Evolutionary conservation across 83 land plant genomes (phyloP).

Genomic region (Diphasiastrum complanatum): DNA sequence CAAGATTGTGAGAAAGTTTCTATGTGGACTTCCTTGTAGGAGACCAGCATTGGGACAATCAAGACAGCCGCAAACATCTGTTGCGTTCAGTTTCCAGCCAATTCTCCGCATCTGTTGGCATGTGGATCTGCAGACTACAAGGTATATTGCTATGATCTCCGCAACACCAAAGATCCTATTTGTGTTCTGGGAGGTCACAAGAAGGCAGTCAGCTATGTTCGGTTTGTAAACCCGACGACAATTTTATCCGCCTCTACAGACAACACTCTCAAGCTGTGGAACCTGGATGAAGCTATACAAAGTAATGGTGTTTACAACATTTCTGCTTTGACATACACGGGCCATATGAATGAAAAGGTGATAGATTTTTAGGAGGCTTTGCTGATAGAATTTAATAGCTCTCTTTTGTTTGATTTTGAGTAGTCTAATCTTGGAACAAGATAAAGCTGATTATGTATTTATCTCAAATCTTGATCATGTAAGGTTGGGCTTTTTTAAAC

Average conservation of each 20-base stretch:
- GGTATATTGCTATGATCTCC: constrained; percentile 74
- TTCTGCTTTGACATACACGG: constrained; percentile 60
- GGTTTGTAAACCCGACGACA: constrained; percentile 57
- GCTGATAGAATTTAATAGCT: too few relatives aligned
- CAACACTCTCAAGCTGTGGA: constrained; percentile 84
- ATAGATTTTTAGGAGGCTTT: too few relatives aligned
- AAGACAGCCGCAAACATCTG: constrained; percentile 80
- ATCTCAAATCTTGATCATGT: too few relatives aligned
- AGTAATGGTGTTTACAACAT: constrained; percentile 42
- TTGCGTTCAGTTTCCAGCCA: constrained; percentile 83
- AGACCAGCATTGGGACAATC: constrained; percentile 56
- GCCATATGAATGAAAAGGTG: constrained; percentile 95
- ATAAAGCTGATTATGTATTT: too few relatives aligned
- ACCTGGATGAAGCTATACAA: constrained; percentile 46
- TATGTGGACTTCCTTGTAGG: constrained; percentile 39
- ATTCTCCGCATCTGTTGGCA: constrained; percentile 53
- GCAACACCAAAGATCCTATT: constrained; percentile 60
- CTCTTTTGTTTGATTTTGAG: too few relatives aligned
- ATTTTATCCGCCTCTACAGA: constrained; percentile 93
- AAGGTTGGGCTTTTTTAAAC: too few relatives aligned
- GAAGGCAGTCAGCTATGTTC: constrained; percentile 85
- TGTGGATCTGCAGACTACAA: constrained; percentile 95
- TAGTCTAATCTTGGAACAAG: too few relatives aligned
- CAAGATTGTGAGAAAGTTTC: neutral
- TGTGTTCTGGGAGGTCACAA: constrained; percentile 70